A percentile compares a stretch with the other conserved stretches of the same genome.
Evolutionary conservation across 768 basidiomycete species (phyloP).

Genomic region (Boletus reticulatus): DNA sequence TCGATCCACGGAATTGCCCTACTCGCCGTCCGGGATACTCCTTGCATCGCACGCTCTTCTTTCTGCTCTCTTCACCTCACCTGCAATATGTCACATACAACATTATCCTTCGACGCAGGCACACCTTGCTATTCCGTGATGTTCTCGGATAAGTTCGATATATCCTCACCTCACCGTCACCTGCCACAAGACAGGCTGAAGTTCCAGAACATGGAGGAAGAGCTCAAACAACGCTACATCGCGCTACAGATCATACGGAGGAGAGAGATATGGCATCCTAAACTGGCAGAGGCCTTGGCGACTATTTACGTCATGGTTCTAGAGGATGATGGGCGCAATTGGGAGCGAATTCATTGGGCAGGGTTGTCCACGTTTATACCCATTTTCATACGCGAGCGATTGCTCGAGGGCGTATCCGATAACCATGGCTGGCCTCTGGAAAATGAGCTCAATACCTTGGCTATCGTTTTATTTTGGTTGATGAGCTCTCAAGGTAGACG

Average conservation of each 20-base stretch:
- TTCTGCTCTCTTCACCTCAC: conserved; percentile 32
- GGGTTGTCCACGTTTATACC: conserved; percentile 41
- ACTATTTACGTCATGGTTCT: conserved; percentile 57
- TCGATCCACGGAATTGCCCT: conserved; percentile 36
- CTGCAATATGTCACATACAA: conserved; percentile 32
- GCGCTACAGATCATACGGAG: conserved; percentile 46
- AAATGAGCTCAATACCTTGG: conserved; percentile 45
- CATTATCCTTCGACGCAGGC: conserved; percentile 23
- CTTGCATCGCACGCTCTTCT: conserved; percentile 34
- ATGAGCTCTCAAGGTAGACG: conserved; percentile 33
- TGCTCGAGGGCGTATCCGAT: conserved; percentile 36
- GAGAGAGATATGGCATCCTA: conserved; percentile 35
- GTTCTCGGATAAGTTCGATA: conserved; percentile 51
- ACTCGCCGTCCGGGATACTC: conserved; percentile 28
- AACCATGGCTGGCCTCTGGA: conserved; percentile 51
- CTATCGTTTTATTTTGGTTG: conserved; percentile 48
- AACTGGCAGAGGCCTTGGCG: conserved; percentile 46
- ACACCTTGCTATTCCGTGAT: conserved; percentile 37
- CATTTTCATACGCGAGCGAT: conserved; percentile 36
- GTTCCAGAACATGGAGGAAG: conserved; percentile 37
- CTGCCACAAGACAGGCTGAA: conserved; percentile 28
- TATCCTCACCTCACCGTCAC: conserved; percentile 39
- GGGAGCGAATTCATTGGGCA: conserved; percentile 45
- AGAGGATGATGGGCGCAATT: conserved; percentile 51
- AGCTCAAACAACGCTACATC: conserved; percentile 44